Base-by-base conservation (phyloP, 1,139 yeast genomes). In the Blastobotrys raffinosifermentans region DNA sequence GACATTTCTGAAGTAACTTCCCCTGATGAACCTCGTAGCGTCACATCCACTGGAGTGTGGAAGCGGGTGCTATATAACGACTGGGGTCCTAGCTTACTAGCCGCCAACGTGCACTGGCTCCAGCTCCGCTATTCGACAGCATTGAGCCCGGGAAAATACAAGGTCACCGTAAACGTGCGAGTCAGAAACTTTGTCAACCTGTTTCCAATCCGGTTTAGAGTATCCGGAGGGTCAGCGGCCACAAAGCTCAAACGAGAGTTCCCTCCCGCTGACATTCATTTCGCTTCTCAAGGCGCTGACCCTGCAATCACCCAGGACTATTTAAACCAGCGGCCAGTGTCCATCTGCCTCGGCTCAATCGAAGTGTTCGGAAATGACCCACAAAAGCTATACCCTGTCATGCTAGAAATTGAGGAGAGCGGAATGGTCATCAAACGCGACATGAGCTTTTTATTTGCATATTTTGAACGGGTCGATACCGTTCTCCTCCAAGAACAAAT, bases 371-470 rank as follows among this genome's bases (percentile, higher is more conserved):
- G 39, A 2, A 31, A 42, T 2, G 29, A 19, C 1, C 26, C 27
- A 5, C 57, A 64, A 9, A 64, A 63, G 30, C 47, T 69, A 26
- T 53, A 60, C 16, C 62, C 63, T 40, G 64, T 77, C 3, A 66
- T 66, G 29, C 53, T 80, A 13, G 58, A 65, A 1, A 69, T 79
- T 69, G 82, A 77, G 47, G 87, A 80, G 47, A 67, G 71, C 4
- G 84, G 82, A 0, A 57, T 72, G 18, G 68, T 70, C 45, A 54
- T 74, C 27, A 78, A 77, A 49, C 65, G 74, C 1, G 80, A 80
- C 1, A 70, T 79, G 40, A 55, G 76, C 20, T 70, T 80, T 3
- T 75, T 71, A 42, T 79, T 71, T 50, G 64, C 79, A 34, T 84
- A 77, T 46, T 64, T 79, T 32, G 66, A 63, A 40, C 50, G 19